Conservation (phyloP, 441 rosid genomes). For the Metrosideros polymorpha region DNA sequence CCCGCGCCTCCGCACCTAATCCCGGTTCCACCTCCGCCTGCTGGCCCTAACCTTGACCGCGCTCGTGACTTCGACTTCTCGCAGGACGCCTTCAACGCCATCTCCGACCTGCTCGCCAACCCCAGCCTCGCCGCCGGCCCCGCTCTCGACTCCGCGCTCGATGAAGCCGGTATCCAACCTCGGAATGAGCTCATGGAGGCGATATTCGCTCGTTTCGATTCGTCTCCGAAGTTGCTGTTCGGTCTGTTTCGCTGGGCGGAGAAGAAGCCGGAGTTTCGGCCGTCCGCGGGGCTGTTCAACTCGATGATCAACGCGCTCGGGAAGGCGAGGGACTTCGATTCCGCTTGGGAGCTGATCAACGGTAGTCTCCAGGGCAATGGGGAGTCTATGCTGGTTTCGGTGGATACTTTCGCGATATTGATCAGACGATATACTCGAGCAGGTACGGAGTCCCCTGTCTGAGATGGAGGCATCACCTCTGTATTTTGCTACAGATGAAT, state of each 20-base stretch:
- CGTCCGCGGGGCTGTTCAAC: slow-evolving; percentile 34
- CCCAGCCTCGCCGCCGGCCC: slow-evolving; percentile 28
- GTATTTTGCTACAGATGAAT: not conserved
- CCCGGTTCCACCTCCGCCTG: not conserved
- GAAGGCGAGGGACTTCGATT: slow-evolving; percentile 56
- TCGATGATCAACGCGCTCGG: slow-evolving; percentile 44
- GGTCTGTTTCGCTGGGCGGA: slow-evolving; percentile 67
- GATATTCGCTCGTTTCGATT: slow-evolving; percentile 47
- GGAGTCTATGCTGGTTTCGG: slow-evolving; percentile 35
- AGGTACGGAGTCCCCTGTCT: slow-evolving; percentile 23
- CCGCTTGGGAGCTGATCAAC: slow-evolving; percentile 62
- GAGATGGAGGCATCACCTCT: not conserved
- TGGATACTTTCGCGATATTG: slow-evolving; percentile 47
- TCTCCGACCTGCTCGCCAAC: slow-evolving; percentile 44
- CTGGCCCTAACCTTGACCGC: slow-evolving; percentile 10
- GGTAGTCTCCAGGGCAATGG: slow-evolving; percentile 24
- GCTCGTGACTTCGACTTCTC: slow-evolving; percentile 17
- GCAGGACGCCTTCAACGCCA: slow-evolving; percentile 28
- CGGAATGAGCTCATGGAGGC: slow-evolving; percentile 26
- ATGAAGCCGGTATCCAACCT: slow-evolving; percentile 40
- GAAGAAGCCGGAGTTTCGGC: slow-evolving; percentile 39
- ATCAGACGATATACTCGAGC: slow-evolving; percentile 82
- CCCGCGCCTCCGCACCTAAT: slow-evolving; percentile 10
- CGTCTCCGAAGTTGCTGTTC: slow-evolving; percentile 62
- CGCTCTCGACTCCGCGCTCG: slow-evolving; percentile 38